Evolutionary conservation across 1,139 yeast species (phyloP).

Genomic region (Entelexis paramagnoliae): DNA sequence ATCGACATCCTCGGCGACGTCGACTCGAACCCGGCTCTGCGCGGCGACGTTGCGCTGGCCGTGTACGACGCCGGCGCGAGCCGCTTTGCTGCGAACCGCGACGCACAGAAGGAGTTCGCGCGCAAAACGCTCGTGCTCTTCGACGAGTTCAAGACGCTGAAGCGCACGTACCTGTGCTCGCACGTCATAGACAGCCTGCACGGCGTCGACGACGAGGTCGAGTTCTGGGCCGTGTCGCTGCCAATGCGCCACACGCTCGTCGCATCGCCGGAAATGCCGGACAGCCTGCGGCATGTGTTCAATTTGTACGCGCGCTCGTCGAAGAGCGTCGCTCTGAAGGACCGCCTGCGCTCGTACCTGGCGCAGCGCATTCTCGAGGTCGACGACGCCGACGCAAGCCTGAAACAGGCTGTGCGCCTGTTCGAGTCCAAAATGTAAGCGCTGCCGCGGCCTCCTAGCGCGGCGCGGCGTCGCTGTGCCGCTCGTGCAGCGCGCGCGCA

Average conservation of each 20-base stretch:
- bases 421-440: conserved; percentile 19
- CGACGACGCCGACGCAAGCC: conserved; percentile 16
- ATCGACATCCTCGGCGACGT: conserved; percentile 76
- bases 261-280: conserved; percentile 41
- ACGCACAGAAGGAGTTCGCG: conserved; percentile 21
- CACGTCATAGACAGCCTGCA: conserved; percentile 46
- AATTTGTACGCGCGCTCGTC: conserved; percentile 56
- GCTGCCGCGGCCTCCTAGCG: too few relatives aligned
- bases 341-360: conserved; percentile 36
- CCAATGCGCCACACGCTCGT: conserved; percentile 49
- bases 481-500: too few relatives aligned
- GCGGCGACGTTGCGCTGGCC: conserved; percentile 79
- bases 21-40: conserved; percentile 79
- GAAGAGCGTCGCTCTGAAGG: conserved; percentile 36
- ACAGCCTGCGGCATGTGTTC: conserved; percentile 55
- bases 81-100: conserved; percentile 27
- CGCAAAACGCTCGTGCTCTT: conserved; percentile 44
- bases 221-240: conserved; percentile 50
- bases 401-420: conserved; percentile 22
- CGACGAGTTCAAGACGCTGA: conserved; percentile 58
- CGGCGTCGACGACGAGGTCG: conserved; percentile 34
- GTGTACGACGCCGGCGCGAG: conserved; percentile 65
- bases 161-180: conserved; percentile 53
- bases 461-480: too few relatives aligned
- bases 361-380: conserved; percentile 24